A percentile compares a stretch with the other conserved stretches of the same genome.
phyloP scores from a whole-genome alignment of 2,329 filamentous ascomycete genomes.

The Aureobasidium lini region DNA sequence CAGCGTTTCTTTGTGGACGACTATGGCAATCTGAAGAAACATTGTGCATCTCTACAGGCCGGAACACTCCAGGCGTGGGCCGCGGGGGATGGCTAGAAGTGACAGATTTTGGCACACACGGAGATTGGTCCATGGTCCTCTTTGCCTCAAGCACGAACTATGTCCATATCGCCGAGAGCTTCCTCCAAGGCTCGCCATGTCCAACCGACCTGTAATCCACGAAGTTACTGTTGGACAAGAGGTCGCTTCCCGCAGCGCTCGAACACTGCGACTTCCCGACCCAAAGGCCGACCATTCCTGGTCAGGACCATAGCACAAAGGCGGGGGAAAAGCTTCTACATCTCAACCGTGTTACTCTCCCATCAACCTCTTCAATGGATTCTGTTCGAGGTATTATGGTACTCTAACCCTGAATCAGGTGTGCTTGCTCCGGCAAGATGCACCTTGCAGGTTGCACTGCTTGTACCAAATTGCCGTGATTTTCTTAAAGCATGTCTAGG shows the following conservation, averaged over 20 bases:
- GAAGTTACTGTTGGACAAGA: not conserved
- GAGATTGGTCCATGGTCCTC: too few species aligned
- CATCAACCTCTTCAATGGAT: not conserved
- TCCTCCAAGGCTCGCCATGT: too few species aligned
- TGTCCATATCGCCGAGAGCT: too few species aligned
- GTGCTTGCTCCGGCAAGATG: not conserved
- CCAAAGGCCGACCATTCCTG: not conserved
- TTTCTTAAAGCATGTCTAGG: not conserved
- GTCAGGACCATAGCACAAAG: constrained; percentile 1
- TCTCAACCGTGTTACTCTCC: constrained; percentile 11
- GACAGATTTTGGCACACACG: too few species aligned
- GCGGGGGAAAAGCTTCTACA: constrained; percentile 3
- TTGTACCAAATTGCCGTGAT: not conserved
- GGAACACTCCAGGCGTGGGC: too few species aligned
- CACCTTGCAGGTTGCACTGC: not conserved
- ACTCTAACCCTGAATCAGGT: not conserved
- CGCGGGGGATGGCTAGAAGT: too few species aligned
- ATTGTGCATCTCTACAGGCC: too few species aligned
- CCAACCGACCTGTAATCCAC: not conserved
- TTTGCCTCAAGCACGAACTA: too few species aligned
- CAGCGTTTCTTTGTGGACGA: too few species aligned
- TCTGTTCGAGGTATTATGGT: not conserved
- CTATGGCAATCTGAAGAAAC: too few species aligned
- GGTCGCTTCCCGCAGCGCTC: not conserved
- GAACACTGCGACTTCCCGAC: constrained; percentile 1